Evolutionary conservation across 768 basidiomycete genomes (phyloP), one percentile per base, ranked within the genome.

Genomic region (Gymnopilus dilepis): DNA sequence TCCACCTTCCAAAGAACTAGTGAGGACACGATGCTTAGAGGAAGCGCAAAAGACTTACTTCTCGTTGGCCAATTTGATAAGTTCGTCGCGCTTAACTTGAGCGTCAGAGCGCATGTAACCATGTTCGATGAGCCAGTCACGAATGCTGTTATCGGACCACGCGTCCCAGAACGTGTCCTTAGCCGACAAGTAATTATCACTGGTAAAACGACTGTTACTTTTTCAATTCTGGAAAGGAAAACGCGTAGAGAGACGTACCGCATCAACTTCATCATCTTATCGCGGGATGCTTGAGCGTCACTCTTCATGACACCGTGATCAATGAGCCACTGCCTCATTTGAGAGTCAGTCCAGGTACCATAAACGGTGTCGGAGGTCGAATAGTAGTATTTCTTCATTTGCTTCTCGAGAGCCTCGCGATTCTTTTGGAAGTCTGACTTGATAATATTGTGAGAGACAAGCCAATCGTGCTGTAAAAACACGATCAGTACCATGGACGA

Each of bases 351-450:
- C 95, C 95, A 97, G 1, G 84, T 75, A 47, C 77, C 70, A 78
- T 84, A 92, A 37, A 87, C 86, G 15, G 74, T 71, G 47, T 90
- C 84, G 50, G 75, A 70, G 12, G 75, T 65, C 53, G 75, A 76
- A 69, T 92, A 96, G 72, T 97, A 94, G 70, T 95, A 96, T 30
- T 80, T 77, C 60, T 86, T 79, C 91, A 97, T 93, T 51, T 87
- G 73, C 17, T 78, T 80, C 38, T 86, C 65, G 33, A 95, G 83
- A 56, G 82, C 79, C 58, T 87, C 87, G 61, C 87, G 85, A n/a
- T 83, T 83, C 72, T 68, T 87, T 74, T 81, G 72, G 9, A 66
- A 68, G 24, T 78, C 76, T 31, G 83, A 76, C 48, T 89, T 82
- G 67, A 95, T 78, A 65, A 97, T 75, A 60, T 88, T 84, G 72